Base-by-base conservation (phyloP, 1,284 basidiomycete species). In the Fereydounia khargensis region DNA sequence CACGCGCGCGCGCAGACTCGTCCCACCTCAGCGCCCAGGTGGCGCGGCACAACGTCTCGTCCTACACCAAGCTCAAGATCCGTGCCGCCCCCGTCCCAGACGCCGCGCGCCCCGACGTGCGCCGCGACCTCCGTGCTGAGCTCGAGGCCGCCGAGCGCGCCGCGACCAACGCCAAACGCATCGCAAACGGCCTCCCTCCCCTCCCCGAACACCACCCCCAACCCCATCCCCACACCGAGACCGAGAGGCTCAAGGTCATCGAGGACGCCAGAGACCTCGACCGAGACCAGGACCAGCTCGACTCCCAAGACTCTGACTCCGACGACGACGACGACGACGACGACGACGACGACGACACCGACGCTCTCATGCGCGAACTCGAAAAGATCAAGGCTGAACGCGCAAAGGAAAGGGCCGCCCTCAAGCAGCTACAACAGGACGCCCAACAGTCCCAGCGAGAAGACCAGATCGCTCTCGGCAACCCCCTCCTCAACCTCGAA, bases 11-110 rank as follows among this genome's bases (percentile, higher is more conserved):
- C 36, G 45, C 35, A 2, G 63, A 72, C 25, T 35, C 49, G 10
- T 31, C 56, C 0, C 70, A 68, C 20, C 44, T 50, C 13, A 63
- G 66, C 1, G 43, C 53, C 4, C 50, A 57, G 16, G 48, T 32
- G 10, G 35, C 35, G 4, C 42, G 48, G 16, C 36, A 42, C n/a
- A 23, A 55, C 7, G 25, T 71, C 6, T 55, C 73, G 2, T 44
- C 68, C 7, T 63, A 75, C 27, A 73, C 70, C 5, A 58, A 58
- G 20, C 59, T 75, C 36, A 75, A 75, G 51, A 71, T 73, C 44
- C 62, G 73, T 6, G 41, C 30, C 37, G 10, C 36, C 39, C 4
- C 14, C 43, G 1, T 14, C 36, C 5, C 13, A 27, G 10, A 33
- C 47, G 14, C 19, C 35, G 18, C 32, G 35, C 9, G 16, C 6